These are phyloP conservation scores for Kazachstania viticola DNA, from an alignment of 805 yeast genomes.

Conservation along the genomic window DNA sequence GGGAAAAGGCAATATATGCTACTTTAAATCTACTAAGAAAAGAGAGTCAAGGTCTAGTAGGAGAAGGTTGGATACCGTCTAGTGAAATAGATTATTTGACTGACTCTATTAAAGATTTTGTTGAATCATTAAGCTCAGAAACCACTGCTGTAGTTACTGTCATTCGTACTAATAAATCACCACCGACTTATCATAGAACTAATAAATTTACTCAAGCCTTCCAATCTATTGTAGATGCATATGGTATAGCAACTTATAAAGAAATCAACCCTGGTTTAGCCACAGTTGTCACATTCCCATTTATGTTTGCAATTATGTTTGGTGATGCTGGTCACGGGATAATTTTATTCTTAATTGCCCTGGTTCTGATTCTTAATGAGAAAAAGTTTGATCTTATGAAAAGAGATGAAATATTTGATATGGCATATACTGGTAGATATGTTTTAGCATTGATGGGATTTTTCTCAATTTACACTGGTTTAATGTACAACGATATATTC, in stretches of 20 bases:
- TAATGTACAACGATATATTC: conserved; percentile 86
- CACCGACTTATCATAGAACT: conserved; percentile 92
- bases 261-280: conserved; percentile 96
- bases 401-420: conserved; percentile 88
- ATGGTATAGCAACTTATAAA: conserved; percentile 85
- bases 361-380: conserved; percentile 63
- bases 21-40: conserved; percentile 71
- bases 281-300: conserved; percentile 90
- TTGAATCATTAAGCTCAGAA: conserved; percentile 24
- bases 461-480: conserved; percentile 92
- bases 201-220: conserved; percentile 90
- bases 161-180: conserved; percentile 69
- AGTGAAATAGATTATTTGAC: conserved; percentile 60
- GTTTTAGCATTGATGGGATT: conserved; percentile 84
- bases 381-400: conserved; percentile 52
- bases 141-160: conserved; percentile 46
- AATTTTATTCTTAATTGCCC: conserved; percentile 64
- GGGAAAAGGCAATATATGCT: conserved; percentile 76
- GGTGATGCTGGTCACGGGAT: conserved; percentile 98
- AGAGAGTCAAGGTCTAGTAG: conserved; percentile 74
- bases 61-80: conserved; percentile 95
- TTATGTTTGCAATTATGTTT: conserved; percentile 98
- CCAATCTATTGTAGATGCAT: conserved; percentile 89
- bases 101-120: conserved; percentile 44
- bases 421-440: conserved; percentile 92